A percentile compares a stretch with the other conserved stretches of the same genome.
These are phyloP conservation scores for Epithemia pelagica DNA, from an alignment of 108 stramenopile genomes.

Conservation along the genomic window DNA sequence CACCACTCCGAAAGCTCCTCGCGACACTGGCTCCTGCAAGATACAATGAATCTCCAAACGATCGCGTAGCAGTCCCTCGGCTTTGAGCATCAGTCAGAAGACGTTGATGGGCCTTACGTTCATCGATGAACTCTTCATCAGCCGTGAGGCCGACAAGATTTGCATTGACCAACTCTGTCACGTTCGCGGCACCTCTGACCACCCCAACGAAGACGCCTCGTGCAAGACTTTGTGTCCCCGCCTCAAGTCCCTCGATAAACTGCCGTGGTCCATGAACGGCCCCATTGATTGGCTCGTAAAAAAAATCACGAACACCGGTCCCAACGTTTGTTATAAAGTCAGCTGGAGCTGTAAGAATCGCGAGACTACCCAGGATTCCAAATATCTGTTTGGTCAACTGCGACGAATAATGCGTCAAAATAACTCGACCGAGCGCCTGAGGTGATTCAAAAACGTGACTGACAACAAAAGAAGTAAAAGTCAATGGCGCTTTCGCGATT, in stretches of 20 bases:
- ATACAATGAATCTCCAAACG: constrained; percentile 50
- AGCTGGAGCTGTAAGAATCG: constrained; percentile 70
- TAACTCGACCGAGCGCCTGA: constrained; percentile 43
- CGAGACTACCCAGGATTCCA: constrained; percentile 60
- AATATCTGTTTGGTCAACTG: constrained; percentile 75
- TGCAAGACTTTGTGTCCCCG: constrained; percentile 65
- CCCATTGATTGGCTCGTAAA: constrained; percentile 81
- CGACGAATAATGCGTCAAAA: constrained; percentile 71
- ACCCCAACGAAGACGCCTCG: constrained; percentile 76
- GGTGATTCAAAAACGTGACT: constrained; percentile 78
- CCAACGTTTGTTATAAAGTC: constrained; percentile 83
- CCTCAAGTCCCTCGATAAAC: constrained; percentile 73
- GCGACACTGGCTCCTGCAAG: constrained; percentile 64
- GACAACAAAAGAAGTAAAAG: constrained; percentile 76
- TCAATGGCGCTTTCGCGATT: constrained; percentile 69
- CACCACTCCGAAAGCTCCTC: constrained; percentile 58
- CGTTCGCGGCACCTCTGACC: constrained; percentile 65
- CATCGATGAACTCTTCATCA: constrained; percentile 72
- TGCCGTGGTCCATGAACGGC: constrained; percentile 59
- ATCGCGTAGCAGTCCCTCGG: constrained; percentile 31
- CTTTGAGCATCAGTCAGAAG: constrained; percentile 56
- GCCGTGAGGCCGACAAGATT: constrained; percentile 67
- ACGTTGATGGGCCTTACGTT: constrained; percentile 66
- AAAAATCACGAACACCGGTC: constrained; percentile 72
- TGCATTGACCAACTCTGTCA: constrained; percentile 64